These are phyloP conservation scores for Magnolia kwangsiensis DNA, from an alignment of 164 flowering plant genomes.

Conservation along the genomic window DNA sequence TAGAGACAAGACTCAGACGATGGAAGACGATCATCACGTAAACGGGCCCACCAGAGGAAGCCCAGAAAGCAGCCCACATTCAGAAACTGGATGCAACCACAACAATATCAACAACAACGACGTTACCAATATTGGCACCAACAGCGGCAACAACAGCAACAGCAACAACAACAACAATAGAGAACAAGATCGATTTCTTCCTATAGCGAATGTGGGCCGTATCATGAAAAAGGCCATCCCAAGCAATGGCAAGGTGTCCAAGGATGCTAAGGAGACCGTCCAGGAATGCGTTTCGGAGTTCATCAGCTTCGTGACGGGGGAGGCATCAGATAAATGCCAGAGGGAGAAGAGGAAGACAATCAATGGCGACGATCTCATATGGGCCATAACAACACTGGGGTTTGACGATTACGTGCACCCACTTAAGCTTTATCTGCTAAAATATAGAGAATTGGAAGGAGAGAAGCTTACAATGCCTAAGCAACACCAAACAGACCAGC, in stretches of 20 bases:
- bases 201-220: slow-evolving; percentile 65
- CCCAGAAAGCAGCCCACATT: slow-evolving; percentile 9
- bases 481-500: slow-evolving; percentile 8
- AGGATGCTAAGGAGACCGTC: slow-evolving; percentile 71
- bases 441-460: slow-evolving; percentile 57
- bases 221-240: slow-evolving; percentile 68
- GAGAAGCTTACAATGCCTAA: slow-evolving; percentile 25
- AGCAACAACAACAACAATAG: slow-evolving; percentile 5
- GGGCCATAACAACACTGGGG: slow-evolving; percentile 67
- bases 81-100: background rate
- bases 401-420: slow-evolving; percentile 62
- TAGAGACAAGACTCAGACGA: background rate
- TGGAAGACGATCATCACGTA: slow-evolving; percentile 2
- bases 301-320: slow-evolving; percentile 71
- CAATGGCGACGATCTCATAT: slow-evolving; percentile 81
- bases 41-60: background rate
- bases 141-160: background rate
- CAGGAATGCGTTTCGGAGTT: slow-evolving; percentile 86
- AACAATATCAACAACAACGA: background rate
- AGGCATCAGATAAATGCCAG: slow-evolving; percentile 77
- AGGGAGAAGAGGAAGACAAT: slow-evolving; percentile 84
- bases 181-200: slow-evolving; percentile 51
- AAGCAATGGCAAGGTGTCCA: slow-evolving; percentile 62
- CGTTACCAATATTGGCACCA: background rate
- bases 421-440: slow-evolving; percentile 48